Conservation (phyloP, 805 yeast genomes). For the Cyberlindnera sargentensis region DNA sequence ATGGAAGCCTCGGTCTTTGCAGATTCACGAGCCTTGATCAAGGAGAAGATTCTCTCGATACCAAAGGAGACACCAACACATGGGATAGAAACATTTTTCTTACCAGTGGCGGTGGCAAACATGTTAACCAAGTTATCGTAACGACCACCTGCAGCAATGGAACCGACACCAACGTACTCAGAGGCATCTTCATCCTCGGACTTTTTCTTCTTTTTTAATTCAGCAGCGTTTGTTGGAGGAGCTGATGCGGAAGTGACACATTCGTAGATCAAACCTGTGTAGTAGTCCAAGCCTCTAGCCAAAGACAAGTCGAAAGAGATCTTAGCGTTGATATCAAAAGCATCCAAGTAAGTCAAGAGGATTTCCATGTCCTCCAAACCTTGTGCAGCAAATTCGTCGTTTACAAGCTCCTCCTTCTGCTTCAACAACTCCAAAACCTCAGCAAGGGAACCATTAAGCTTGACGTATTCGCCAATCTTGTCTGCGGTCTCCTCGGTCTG, state of each 20-base stretch:
- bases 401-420: conserved; percentile 47
- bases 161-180: conserved; percentile 96
- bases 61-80: conserved; percentile 98
- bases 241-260: conserved; percentile 94
- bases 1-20: conserved; percentile 45
- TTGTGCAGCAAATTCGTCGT: conserved; percentile 65
- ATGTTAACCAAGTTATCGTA: conserved; percentile 95
- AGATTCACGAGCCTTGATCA: conserved; percentile 71
- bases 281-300: conserved; percentile 96
- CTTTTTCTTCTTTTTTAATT: conserved; percentile 35
- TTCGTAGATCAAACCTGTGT: conserved; percentile 95
- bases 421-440: conserved; percentile 53
- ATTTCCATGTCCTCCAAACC: conserved; percentile 79
- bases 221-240: conserved; percentile 80
- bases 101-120: conserved; percentile 82
- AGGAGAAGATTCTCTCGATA: conserved; percentile 88
- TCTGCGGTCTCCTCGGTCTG: conserved; percentile 92
- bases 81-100: conserved; percentile 75
- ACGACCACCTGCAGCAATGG: conserved; percentile 98
- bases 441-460: conserved; percentile 67
- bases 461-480: conserved; percentile 85
- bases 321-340: conserved; percentile 62
- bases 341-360: conserved; percentile 71
- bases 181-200: conserved; percentile 82
- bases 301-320: conserved; percentile 87